These are phyloP conservation scores for Dipteronia sinensis DNA, from an alignment of 345 rosid species.

Conservation along the genomic window DNA sequence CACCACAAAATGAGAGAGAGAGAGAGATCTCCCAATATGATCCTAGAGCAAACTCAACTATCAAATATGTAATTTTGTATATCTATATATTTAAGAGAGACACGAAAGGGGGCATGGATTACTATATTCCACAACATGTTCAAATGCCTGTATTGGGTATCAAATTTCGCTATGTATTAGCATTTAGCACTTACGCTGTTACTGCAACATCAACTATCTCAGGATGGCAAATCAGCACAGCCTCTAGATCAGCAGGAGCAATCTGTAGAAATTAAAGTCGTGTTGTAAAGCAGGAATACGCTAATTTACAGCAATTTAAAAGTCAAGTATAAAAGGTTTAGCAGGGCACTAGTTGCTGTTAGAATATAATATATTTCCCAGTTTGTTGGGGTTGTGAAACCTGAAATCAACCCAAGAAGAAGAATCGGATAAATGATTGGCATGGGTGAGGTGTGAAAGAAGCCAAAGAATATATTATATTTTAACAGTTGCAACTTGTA, in stretches of 20 bases:
- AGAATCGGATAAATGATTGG: no score
- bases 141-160: background rate
- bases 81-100: background rate
- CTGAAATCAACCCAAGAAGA: no score
- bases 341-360: background rate
- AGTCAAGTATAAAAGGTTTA: background rate
- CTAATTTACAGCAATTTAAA: background rate
- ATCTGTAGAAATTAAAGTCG: conserved; percentile 47
- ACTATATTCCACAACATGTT: conserved; percentile 2
- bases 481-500: background rate
- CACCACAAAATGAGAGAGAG: background rate
- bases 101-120: background rate
- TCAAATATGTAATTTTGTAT: background rate
- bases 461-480: no score
- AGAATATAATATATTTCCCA: no score
- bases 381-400: no score
- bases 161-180: background rate
- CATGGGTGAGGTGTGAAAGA: no score
- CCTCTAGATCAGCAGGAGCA: conserved; percentile 90
- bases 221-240: conserved; percentile 68
- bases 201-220: conserved; percentile 77
- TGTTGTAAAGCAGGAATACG: background rate
- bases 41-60: background rate
- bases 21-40: background rate
- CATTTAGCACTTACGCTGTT: conserved; percentile 62